These are phyloP conservation scores for Xylaria sp. DNA, from an alignment of 2,329 filamentous ascomycete species.

Conservation along the genomic window DNA sequence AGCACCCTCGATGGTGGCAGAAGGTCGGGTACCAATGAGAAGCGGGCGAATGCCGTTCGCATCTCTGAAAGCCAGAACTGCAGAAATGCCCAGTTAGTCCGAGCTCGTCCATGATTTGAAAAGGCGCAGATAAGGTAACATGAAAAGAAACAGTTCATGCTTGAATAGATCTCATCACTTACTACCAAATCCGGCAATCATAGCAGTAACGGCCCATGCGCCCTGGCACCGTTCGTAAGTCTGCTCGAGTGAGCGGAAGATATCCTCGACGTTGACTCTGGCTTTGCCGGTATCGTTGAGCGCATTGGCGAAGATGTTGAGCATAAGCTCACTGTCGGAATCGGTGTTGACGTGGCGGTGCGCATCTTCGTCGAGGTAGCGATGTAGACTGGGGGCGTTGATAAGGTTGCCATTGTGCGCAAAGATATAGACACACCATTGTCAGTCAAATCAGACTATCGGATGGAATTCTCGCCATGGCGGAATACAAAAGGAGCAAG, in stretches of 20 bases:
- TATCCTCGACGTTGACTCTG: conserved; percentile 73
- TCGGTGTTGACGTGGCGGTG: conserved; percentile 62
- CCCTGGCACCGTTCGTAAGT: conserved; percentile 72
- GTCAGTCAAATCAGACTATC: neutral
- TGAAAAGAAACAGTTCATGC: too few species aligned
- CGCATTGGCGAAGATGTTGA: conserved; percentile 74
- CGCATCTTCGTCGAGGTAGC: conserved; percentile 46
- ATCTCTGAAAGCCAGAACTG: conserved; percentile 49
- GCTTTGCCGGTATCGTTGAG: conserved; percentile 80
- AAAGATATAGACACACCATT: conserved; percentile 34
- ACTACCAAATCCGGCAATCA: conserved; percentile 74
- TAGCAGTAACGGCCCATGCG: conserved; percentile 76
- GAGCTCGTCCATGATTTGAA: neutral
- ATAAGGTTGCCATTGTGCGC: conserved; percentile 74
- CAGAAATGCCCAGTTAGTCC: neutral
- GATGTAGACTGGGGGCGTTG: conserved; percentile 62
- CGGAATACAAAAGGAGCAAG: neutral
- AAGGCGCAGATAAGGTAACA: neutral
- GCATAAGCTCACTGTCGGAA: conserved; percentile 32
- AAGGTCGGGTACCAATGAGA: conserved; percentile 60
- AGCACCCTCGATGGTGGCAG: conserved; percentile 48
- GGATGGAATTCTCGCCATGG: neutral
- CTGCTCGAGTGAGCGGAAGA: conserved; percentile 65
- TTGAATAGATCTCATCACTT: conserved; percentile 1
- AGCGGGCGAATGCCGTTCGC: conserved; percentile 75